Evolutionary conservation across 805 yeast species (phyloP), one percentile per base, ranked within the genome.

Genomic region (Saturnispora saitoi): DNA sequence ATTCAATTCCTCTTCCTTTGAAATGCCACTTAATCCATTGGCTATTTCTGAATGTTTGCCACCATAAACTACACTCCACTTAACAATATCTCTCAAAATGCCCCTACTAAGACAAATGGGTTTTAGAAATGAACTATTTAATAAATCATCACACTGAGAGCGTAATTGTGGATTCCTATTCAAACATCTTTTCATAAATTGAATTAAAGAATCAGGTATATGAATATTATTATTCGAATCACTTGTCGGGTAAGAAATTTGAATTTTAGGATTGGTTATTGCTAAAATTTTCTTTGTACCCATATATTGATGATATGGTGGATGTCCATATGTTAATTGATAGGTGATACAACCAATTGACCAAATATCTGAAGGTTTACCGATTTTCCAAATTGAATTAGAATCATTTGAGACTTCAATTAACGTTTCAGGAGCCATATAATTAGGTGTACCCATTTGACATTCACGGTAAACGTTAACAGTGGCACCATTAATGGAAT

Each of bases 361-460:
- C 99, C 99, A 93, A 14, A 93, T 81, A 67, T 93, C 99, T 2
- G 97, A 85, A 0, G 98, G 96, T 58, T 82, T 83, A 1, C 98
- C 97, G 10, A 90, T 95, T 63, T 79, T 86, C 91, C 83, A 68
- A 32, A 78, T 66, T 59, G 51, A 42, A 26, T 51, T 54, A 39
- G 51, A 47, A 22, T 55, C 59, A 19, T 60, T 22, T 15, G 60
- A 57, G 11, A 61, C 78, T 63, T 84, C 95, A 41, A 83, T 73
- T 51, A 91, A 68, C 0, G 97, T 86, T 64, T 91, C 99, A 0
- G 99, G 99, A 0, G 99, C 96, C 98, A 91, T 93, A 63, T 91
- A 93, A 62, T 86, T 88, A 2, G 96, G 96, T 0, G 99, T 91
- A 4, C 99, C 99, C 46, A 89, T 83, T 62, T 88, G 96, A 5